Conservation (phyloP, 345 rosid species). For the Populus ilicifolia region DNA sequence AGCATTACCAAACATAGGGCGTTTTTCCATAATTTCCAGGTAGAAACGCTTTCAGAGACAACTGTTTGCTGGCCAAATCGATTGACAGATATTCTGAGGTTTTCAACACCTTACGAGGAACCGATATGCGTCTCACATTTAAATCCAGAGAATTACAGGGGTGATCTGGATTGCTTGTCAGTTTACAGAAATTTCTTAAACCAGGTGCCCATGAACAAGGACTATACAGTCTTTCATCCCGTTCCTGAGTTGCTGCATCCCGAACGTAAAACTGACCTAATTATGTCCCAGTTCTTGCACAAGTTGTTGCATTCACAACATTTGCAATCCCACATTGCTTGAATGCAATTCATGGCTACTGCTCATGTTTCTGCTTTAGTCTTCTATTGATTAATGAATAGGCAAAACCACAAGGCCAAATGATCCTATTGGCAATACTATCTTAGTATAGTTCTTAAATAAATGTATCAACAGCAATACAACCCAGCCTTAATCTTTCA, state of each 20-base stretch:
- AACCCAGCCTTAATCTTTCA: neutral
- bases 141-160: neutral
- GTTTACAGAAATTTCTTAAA: neutral
- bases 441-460: slow-evolving; percentile 13
- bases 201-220: neutral
- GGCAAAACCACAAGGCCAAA: neutral
- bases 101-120: neutral
- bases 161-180: neutral
- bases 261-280: neutral
- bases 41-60: neutral
- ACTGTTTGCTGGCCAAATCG: neutral
- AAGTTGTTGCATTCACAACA: neutral
- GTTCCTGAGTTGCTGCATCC: neutral
- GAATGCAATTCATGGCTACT: neutral
- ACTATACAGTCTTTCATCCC: neutral
- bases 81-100: neutral
- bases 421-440: neutral
- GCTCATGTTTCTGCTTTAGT: neutral
- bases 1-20: neutral
- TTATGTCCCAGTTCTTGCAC: neutral
- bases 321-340: neutral
- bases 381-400: neutral
- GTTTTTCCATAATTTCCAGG: neutral
- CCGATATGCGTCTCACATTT: neutral
- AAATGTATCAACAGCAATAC: slow-evolving; percentile 8